Base-by-base conservation (phyloP, 2,329 filamentous ascomycete genomes). In the Fusarium caatingaense region DNA sequence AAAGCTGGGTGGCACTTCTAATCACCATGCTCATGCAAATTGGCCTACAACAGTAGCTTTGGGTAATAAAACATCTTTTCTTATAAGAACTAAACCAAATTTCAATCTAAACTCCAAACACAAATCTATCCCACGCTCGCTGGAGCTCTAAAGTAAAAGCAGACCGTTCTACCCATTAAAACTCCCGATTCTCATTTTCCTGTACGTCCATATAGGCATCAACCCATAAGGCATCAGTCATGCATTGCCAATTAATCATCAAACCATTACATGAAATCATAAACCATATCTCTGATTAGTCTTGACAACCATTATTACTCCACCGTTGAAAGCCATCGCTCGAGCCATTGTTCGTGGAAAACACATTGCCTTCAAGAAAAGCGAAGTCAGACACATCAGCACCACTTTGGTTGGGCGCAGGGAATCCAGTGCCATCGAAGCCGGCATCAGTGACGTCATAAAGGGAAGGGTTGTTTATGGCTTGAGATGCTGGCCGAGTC, bases 221-320 rank as follows among this genome's bases (percentile, higher is more conserved):
- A 30, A 42, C 49, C 42, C 49, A 53, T 53, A 23, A 53, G 34
- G 49, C 34, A 53, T 41, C 18, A 53, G 48, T 40, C 18, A 42
- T 21, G 34, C 5, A 53, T 53, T 53, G 18, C 32, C 48, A 51
- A 40, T 53, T 51, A 28, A 28, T 28, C 49, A 51, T 51, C 16
- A 21, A 41, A 20, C 11, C 49, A 28, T 51, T 28, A 41, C 21
- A 28, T 41, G 48, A 41, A 4, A 21, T 41, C 49, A 51, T 28
- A 21, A 28, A 51, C 23, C 23, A 53, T 42, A 51, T 12, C 49
- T 21, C 48, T 3, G 21, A 40, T 27, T 40, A 51, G 20, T 51
- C 32, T 20, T 51, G 21, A 51, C 8, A 27, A 20, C 21, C 48
- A 40, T 40, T 40, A 27, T 40, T 40, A 32, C 48, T 27, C 48